Evolutionary conservation across 2,329 filamentous ascomycete genomes (phyloP), one percentile per base, ranked within the genome.

Genomic region (Magnaporthiopsis rhizophila): DNA sequence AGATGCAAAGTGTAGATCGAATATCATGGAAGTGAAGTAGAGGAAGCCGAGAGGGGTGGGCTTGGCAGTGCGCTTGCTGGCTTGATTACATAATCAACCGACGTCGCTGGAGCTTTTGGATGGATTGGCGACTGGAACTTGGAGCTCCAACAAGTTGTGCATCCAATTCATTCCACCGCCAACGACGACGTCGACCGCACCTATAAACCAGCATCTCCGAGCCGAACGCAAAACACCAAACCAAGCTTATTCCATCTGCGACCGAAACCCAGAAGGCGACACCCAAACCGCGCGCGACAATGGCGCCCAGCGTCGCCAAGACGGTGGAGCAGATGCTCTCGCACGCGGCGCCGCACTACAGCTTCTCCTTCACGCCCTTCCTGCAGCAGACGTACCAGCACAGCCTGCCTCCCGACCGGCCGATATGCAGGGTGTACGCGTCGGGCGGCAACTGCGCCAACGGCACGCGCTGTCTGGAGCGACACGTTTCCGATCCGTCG

Each of bases 311-410:
- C 28, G 61, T 58, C 9, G 30, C 61, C 61, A 62, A 58, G 30
- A 36, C 79, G 60, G 76, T 77, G 34, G 71, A 74, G 61, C 75
- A 78, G 64, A 85, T 89, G 74, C 83, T 89, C 69, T 77, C 81
- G 65, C 86, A 86, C 76, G 75, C 78, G 65, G 76, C 81, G 5
- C 80, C 81, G 5, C 70, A 74, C 65, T 89, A 91, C 79, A 85
- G 80, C 70, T 97, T 97, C 81, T 86, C 85, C 75, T 97, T 97
- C 82, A 88, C 86, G 38, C 89, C 91, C 60, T 97, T 96, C 79
- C 86, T 97, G 53, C 89, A 89, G 69, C 81, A 87, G 67, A 92
- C 90, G 69, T 92, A 95, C 77, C 88, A 92, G 67, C 93, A 96
- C 77, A 90, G 90, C 68, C 87, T 97, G 62, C 86, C 91, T 28